Percentiles rank a stretch among this genome's conserved stretches.
These are phyloP conservation scores for Serendipita indica DNA, from an alignment of 768 basidiomycete species.

Conservation along the genomic window DNA sequence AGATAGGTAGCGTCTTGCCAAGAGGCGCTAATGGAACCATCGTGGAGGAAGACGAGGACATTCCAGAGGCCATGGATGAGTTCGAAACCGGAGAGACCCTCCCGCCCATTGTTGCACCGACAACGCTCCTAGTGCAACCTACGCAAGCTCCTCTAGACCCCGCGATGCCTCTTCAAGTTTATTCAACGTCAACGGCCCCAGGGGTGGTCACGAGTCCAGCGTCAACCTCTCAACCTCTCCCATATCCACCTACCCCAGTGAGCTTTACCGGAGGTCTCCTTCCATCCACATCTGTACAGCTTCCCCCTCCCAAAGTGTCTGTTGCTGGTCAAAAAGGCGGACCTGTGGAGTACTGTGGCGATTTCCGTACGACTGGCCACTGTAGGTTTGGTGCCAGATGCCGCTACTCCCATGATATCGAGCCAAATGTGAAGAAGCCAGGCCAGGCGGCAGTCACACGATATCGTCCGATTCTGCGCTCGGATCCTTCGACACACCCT, in stretches of 20 bases:
- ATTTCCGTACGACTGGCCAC: constrained; percentile 7
- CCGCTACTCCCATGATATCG: constrained; percentile 8
- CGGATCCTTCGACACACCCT: background rate
- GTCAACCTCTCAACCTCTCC: background rate
- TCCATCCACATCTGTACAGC: no score
- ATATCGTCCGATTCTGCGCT: background rate
- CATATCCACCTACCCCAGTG: background rate
- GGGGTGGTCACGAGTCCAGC: background rate
- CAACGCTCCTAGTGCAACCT: background rate
- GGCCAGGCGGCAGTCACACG: background rate
- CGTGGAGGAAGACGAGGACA: background rate
- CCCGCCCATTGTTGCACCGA: background rate
- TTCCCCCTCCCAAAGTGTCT: no score
- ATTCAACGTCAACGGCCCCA: background rate
- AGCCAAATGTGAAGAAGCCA: background rate
- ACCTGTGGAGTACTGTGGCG: constrained; percentile 6
- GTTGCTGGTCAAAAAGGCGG: background rate
- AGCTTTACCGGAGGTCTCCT: background rate
- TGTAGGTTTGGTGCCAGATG: constrained; percentile 2
- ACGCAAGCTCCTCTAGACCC: background rate
- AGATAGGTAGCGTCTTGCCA: constrained; percentile 3
- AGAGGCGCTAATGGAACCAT: background rate
- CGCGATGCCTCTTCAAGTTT: no score
- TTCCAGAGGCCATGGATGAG: background rate
- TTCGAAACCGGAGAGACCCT: background rate